Evolutionary conservation across 345 rosid genomes (phyloP).

Genomic region (Raphanus sativus): DNA sequence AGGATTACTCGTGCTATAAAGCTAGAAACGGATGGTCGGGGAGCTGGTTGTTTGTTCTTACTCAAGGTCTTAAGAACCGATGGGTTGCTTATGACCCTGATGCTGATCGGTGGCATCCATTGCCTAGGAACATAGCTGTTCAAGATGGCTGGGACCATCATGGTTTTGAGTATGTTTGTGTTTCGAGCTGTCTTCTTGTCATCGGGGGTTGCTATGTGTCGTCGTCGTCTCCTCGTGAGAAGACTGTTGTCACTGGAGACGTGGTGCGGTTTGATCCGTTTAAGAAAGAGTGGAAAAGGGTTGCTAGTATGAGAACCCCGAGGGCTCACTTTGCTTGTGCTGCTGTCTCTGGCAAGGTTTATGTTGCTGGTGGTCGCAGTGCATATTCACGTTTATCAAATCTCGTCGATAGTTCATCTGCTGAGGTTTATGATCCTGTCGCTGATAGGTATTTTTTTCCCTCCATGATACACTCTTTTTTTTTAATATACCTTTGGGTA

Average conservation of each 20-base stretch:
- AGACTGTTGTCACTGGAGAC: conserved; percentile 48
- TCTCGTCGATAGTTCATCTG: conserved; percentile 33
- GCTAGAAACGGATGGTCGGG: conserved; percentile 67
- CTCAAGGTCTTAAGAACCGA: conserved; percentile 57
- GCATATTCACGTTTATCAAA: no score
- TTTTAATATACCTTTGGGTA: no score
- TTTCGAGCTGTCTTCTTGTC: conserved; percentile 54
- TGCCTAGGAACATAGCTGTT: conserved; percentile 48
- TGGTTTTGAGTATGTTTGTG: conserved; percentile 79
- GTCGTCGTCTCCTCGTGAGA: conserved; percentile 43
- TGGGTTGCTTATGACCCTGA: conserved; percentile 87
- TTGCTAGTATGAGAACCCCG: conserved; percentile 67
- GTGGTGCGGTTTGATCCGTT: conserved; percentile 77
- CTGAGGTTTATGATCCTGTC: conserved; percentile 80
- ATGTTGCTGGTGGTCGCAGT: conserved; percentile 74
- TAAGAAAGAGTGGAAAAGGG: conserved; percentile 57
- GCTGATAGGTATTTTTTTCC: conserved; percentile 43
- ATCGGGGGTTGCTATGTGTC: conserved; percentile 72
- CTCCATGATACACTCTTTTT: no score
- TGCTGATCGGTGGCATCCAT: conserved; percentile 78
- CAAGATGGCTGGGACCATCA: conserved; percentile 49
- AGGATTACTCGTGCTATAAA: conserved; percentile 53
- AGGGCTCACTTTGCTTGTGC: conserved; percentile 76
- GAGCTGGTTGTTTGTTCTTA: conserved; percentile 74
- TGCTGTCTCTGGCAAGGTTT: conserved; percentile 69